These are phyloP conservation scores for Rhododendron simsii DNA, from an alignment of 148 eudicot species.

Conservation along the genomic window DNA sequence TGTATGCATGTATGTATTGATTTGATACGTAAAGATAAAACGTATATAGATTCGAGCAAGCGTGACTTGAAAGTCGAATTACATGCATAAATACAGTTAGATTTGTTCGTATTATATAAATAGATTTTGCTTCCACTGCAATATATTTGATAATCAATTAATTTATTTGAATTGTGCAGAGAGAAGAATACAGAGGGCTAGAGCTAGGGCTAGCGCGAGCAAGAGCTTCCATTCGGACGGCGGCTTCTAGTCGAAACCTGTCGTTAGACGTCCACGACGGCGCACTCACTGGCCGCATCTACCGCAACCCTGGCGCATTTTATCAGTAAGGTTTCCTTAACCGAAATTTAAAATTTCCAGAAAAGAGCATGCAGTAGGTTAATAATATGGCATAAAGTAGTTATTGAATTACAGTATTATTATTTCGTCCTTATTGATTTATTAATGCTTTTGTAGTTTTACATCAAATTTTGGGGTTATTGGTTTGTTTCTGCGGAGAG, in stretches of 20 bases:
- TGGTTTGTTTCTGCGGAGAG: not conserved
- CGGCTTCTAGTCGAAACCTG: conserved; percentile 32
- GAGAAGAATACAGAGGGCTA: conserved; percentile 9
- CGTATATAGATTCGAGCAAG: not conserved
- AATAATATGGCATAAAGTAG: not conserved
- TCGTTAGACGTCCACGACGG: conserved; percentile 12
- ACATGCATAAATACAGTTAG: no score
- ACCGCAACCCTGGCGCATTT: conserved; percentile 60
- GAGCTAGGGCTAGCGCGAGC: conserved; percentile 69
- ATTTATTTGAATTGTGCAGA: conserved; percentile 18
- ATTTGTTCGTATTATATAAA: no score
- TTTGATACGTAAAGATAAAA: no score
- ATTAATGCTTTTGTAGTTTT: not conserved
- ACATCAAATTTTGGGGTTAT: not conserved
- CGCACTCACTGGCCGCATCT: conserved; percentile 25
- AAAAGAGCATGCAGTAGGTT: not conserved
- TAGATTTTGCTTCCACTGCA: no score
- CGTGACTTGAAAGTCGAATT: not conserved
- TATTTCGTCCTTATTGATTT: not conserved
- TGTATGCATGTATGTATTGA: not conserved
- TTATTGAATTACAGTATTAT: not conserved
- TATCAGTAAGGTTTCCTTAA: conserved; percentile 37
- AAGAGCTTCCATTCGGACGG: conserved; percentile 48
- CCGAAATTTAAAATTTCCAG: not conserved
- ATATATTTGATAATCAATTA: no score